Conservation (phyloP, 1,284 basidiomycete genomes). For the Cutaneotrichosporon cavernicola region DNA sequence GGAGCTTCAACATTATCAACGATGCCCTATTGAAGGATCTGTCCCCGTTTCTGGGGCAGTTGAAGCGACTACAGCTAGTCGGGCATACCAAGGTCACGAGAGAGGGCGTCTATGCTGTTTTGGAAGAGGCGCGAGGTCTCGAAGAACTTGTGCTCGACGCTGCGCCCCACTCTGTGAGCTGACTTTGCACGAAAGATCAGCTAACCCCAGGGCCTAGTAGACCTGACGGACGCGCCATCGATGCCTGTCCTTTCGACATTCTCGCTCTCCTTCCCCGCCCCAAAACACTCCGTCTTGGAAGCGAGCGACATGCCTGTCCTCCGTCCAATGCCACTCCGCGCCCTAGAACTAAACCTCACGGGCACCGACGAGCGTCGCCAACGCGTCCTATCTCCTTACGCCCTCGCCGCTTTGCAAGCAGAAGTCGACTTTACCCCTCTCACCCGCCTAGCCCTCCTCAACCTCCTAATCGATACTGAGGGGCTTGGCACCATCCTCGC, state of each 20-base stretch:
- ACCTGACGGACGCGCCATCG: slow-evolving; percentile 32
- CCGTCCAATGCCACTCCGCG: slow-evolving; percentile 27
- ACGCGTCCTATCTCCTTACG: slow-evolving; percentile 24
- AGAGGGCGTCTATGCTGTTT: slow-evolving; percentile 36
- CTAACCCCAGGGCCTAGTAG: slow-evolving; percentile 30
- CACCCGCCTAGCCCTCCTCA: slow-evolving; percentile 37
- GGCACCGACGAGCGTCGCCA: slow-evolving; percentile 4
- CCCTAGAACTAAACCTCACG: slow-evolving; percentile 41
- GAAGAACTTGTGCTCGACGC: slow-evolving; percentile 47
- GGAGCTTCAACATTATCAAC: slow-evolving; percentile 25
- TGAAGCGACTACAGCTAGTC: slow-evolving; percentile 44
- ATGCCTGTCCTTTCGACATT: slow-evolving; percentile 31
- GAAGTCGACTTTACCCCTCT: slow-evolving; percentile 30
- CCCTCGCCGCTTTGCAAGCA: slow-evolving; percentile 19
- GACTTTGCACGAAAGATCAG: neutral
- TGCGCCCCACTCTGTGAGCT: slow-evolving; percentile 37
- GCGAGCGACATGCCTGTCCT: slow-evolving; percentile 36
- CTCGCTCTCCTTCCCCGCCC: slow-evolving; percentile 35
- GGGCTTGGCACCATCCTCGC: slow-evolving; percentile 24
- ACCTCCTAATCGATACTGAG: slow-evolving; percentile 31
- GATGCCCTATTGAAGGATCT: slow-evolving; percentile 37
- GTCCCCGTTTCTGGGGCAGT: slow-evolving; percentile 31
- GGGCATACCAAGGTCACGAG: slow-evolving; percentile 42
- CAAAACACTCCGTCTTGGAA: slow-evolving; percentile 12
- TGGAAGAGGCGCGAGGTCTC: slow-evolving; percentile 30